Evolutionary conservation across 2,329 filamentous ascomycete genomes (phyloP), one percentile per base, ranked within the genome.

Genomic region (Pyricularia sp.): DNA sequence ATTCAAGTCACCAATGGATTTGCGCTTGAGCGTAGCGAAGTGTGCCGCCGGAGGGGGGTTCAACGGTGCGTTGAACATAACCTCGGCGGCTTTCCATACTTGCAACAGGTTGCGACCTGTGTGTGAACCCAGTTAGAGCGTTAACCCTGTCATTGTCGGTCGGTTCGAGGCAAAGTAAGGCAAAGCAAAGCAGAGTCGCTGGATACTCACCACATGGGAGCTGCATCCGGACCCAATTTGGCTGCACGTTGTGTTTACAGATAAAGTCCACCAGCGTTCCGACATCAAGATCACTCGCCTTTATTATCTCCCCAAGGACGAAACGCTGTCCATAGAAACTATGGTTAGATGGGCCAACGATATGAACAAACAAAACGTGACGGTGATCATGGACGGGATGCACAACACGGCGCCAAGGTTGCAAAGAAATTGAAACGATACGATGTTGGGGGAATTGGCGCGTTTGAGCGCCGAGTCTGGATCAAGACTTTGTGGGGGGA

Each of bases 281-380:
- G 28, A 83, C 71, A 65, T 82, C 78, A 66, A 84, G 73, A 33
- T 76, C 72, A 74, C 82, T 85, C 66, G 77, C 77, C 69, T 84
- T 85, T 73, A 85, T 81, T 69, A 84, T 81, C 72, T 85, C 83
- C 65, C 78, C 81, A 65, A 85, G 77, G 66, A 85, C 75, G 70
- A 84, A 84, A 67, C 62, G 81, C 83, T 85, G 70, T n/a, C 62
- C 59, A 66, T 65, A 2, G 59, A 3, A 49, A 31, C 53, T 7
- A 28, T 28, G 49, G 53, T 57, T 57, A 57, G 53, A 24, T 8
- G 7, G n/a, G 53, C 12, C 9, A 57, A 28, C 26, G 9, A n/a
- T 3, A n/a, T n/a, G 19, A 49, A 49, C 40, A 8, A n/a, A 19
- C 16, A n/a, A 49, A 49, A n/a, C 40, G 16, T n/a, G 19, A 57